A percentile compares a stretch with the other conserved stretches of the same genome.
These are phyloP conservation scores for Tylopilus plumbeoviolaceoides DNA, from an alignment of 768 basidiomycete species.

Conservation along the genomic window DNA sequence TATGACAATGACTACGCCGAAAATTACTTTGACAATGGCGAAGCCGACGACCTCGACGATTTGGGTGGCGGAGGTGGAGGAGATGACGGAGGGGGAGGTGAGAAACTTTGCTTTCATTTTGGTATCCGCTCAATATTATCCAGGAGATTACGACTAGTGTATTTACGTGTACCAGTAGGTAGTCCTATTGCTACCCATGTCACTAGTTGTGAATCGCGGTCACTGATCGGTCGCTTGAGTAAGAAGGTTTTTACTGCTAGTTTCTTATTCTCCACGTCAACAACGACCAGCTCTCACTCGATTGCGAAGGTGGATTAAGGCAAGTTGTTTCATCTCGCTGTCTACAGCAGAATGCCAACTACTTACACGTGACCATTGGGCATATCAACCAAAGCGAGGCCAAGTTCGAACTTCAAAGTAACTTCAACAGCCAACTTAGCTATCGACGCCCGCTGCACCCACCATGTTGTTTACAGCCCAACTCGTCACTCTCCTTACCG, in stretches of 20 bases:
- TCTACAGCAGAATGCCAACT: slow-evolving; percentile 5
- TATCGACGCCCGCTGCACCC: slow-evolving; percentile 8
- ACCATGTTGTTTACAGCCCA: slow-evolving; percentile 21
- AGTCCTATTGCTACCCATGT: background rate
- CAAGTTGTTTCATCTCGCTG: background rate
- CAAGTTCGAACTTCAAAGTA: background rate
- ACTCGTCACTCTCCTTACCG: slow-evolving; percentile 23
- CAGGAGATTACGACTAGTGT: slow-evolving; percentile 27
- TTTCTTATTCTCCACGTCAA: background rate
- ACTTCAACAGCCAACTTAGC: background rate
- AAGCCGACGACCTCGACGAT: slow-evolving; percentile 77
- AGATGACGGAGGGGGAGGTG: slow-evolving; percentile 62
- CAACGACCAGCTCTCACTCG: background rate
- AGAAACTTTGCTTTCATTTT: background rate
- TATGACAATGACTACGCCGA: slow-evolving; percentile 90
- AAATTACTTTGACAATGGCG: slow-evolving; percentile 90
- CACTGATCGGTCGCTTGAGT: background rate
- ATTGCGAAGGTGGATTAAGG: background rate
- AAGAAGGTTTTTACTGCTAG: too few relatives aligned
- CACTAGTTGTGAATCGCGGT: background rate
- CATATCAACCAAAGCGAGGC: background rate
- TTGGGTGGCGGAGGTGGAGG: slow-evolving; percentile 65
- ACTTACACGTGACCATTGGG: slow-evolving; percentile 19
- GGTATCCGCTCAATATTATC: background rate
- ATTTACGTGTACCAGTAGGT: slow-evolving; percentile 2